These are phyloP conservation scores for Geotrichum carabidarum DNA, from an alignment of 1,139 yeast genomes.

Conservation along the genomic window DNA sequence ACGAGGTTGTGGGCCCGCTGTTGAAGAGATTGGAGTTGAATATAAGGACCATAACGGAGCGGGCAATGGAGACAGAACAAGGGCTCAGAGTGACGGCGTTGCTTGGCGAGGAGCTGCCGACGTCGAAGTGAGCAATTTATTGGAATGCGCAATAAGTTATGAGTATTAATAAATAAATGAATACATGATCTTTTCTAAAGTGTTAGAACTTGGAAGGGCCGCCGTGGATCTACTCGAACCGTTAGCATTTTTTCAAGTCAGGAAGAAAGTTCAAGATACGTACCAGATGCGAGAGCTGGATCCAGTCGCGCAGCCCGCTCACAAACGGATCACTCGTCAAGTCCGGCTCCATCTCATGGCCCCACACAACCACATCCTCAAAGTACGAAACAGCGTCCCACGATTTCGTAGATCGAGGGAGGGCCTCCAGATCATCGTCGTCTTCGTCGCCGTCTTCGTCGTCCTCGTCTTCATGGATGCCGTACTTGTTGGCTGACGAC, in stretches of 20 bases:
- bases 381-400: constrained; percentile 24
- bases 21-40: background rate
- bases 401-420: constrained; percentile 10
- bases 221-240: no score
- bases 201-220: no score
- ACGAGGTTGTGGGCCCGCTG: background rate
- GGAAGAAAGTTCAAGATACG: constrained; percentile 7
- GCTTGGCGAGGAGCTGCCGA: no score
- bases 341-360: constrained; percentile 29
- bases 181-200: no score
- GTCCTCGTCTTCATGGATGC: constrained; percentile 12
- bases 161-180: no score
- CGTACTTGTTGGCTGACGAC: constrained; percentile 1
- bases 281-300: constrained; percentile 25
- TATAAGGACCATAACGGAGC: background rate
- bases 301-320: constrained; percentile 28
- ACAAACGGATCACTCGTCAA: constrained; percentile 26
- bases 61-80: background rate
- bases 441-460: constrained; percentile 16
- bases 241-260: background rate
- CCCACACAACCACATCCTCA: constrained; percentile 29
- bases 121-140: no score
- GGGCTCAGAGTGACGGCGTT: background rate
- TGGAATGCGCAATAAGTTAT: no score
- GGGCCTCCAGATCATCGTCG: constrained; percentile 18